Percentiles rank a stretch among this genome's conserved stretches.
These are phyloP conservation scores for Noccaea caerulescens DNA, from an alignment of 345 rosid genomes.

Conservation along the genomic window DNA sequence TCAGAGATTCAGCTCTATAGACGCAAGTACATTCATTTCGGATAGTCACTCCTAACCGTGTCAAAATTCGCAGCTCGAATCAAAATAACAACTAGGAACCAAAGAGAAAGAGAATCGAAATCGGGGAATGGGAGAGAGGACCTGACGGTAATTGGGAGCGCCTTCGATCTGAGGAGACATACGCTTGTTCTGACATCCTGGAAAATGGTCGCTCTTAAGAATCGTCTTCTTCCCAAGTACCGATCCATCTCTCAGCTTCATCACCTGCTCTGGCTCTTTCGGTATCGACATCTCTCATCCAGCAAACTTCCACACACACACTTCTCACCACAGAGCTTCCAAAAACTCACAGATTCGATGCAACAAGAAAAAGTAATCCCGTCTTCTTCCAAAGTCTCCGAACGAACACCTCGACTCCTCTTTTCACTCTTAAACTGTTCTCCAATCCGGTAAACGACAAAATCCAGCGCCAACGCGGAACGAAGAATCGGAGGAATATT, in stretches of 20 bases:
- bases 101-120: neutral
- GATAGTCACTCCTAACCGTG: neutral
- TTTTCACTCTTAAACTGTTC: constrained; percentile 23
- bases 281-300: constrained; percentile 66
- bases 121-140: constrained; percentile 23
- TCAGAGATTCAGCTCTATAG: constrained; percentile 25
- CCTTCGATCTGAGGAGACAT: constrained; percentile 91
- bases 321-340: constrained; percentile 5
- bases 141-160: constrained; percentile 99
- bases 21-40: neutral
- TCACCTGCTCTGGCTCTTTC: constrained; percentile 87
- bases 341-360: neutral
- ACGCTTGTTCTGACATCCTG: constrained; percentile 99
- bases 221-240: constrained; percentile 97
- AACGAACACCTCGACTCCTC: constrained; percentile 21
- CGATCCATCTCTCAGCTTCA: constrained; percentile 93
- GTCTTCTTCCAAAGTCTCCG: neutral
- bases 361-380: neutral
- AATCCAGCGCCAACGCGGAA: constrained; percentile 37
- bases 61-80: constrained; percentile 11
- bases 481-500: constrained; percentile 32
- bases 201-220: constrained; percentile 97
- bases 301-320: constrained; percentile 8
- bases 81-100: neutral
- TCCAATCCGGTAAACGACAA: neutral